Evolutionary conservation across 176 grass and related monocot species (phyloP), one percentile per base, ranked within the genome.

Genomic region (Cenchrus purpureus): DNA sequence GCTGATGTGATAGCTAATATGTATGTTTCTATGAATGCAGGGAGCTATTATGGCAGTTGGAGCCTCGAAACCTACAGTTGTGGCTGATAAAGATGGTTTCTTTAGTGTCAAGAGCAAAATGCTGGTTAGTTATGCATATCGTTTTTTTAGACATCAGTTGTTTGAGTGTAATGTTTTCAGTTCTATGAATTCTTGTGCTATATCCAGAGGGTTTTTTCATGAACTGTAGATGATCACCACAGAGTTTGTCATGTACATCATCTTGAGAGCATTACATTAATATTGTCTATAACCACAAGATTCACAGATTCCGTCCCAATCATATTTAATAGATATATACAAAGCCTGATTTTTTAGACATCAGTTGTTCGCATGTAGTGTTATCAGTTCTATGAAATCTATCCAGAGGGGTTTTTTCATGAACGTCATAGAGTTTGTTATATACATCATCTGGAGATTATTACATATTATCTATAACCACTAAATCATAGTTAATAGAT

Each of bases 11-110:
- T 32, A 25, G 53, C 50, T 85, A 43, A 76, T 68, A 83, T 87
- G 37, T 54, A 75, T 68, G 15, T 87, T 57, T 81, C 16, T 80
- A 48, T 84, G 58, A 62, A 52, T 78, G 17, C 81, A 99, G 97
- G 97, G 97, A 77, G 93, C 89, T 68, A 99, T 99, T 68, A 99
- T 99, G 97, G 93, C 93, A 54, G 97, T 96, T 83, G 97, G 97
- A 88, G 93, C 97, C 78, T 96, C 97, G 2, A 96, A 99, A 81
- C 88, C 93, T 80, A 88, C 93, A 53, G 93, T 96, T 25, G 84
- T 87, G 34, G 79, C 93, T 82, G 90, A 89, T 60, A 85, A 85
- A 74, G 93, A 96, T 79, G 91, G 93, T 78, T 99, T 92, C 90
- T 96, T 99, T 66, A 94, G 91, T 65, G 93, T 99, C 74, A 94